Conservation (phyloP, 2,329 filamentous ascomycete genomes). For the Elsinoe arachidis region DNA sequence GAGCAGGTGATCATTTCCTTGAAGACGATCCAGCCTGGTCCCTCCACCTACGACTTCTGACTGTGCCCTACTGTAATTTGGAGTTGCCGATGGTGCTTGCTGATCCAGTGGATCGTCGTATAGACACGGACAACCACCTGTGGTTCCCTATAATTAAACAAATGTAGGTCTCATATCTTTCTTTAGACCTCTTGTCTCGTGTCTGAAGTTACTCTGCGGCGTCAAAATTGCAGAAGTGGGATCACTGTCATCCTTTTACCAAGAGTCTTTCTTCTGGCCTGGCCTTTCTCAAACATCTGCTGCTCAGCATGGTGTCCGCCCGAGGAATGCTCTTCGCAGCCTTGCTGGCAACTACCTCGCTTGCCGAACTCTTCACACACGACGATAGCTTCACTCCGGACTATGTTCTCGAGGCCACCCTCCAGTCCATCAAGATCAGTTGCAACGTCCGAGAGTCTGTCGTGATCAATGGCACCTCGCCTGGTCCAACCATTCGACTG, state of each 20-base stretch:
- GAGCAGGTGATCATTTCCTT: not conserved
- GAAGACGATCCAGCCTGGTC: no score
- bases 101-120: not conserved
- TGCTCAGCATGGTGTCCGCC: not conserved
- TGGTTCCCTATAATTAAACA: no score
- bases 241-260: no score
- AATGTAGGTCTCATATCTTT: no score
- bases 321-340: not conserved
- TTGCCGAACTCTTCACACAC: not conserved
- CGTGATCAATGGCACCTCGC: conserved; percentile 45
- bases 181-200: no score
- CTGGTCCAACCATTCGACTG: conserved; percentile 43
- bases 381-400: conserved; percentile 1
- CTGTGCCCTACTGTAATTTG: not conserved
- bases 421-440: conserved; percentile 1
- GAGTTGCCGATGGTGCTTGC: not conserved
- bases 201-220: no score
- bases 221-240: no score
- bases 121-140: no score
- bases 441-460: conserved; percentile 24
- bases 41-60: not conserved
- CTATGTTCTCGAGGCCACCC: conserved; percentile 6
- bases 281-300: no score
- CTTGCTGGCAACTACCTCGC: not conserved
- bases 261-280: no score